Conservation (phyloP, 2,329 filamentous ascomycete genomes). For the Waltergamsia citrina region DNA sequence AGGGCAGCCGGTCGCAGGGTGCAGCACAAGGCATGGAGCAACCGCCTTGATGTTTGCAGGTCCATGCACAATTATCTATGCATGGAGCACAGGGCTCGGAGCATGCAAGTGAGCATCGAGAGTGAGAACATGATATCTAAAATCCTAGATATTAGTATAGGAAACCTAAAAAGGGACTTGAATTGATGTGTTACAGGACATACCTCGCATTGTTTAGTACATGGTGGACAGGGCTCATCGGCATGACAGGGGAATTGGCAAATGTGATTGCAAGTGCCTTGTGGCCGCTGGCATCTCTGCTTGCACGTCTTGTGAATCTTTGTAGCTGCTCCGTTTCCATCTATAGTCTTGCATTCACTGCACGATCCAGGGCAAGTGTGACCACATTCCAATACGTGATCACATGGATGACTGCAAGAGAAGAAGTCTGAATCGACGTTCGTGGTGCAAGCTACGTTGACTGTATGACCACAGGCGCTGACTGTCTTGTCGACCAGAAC, state of each 20-base stretch:
- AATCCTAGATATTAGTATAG: constrained; percentile 42
- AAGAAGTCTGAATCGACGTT: constrained; percentile 32
- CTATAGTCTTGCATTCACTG: constrained; percentile 30
- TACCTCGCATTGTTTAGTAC: constrained; percentile 43
- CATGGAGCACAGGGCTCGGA: too few species aligned
- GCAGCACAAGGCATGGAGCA: constrained; percentile 52
- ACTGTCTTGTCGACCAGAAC: constrained; percentile 34
- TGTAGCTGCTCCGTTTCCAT: constrained; percentile 14
- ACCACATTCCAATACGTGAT: constrained; percentile 39
- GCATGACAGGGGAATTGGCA: constrained; percentile 45
- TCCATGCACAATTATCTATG: too few species aligned
- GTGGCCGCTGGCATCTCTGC: constrained; percentile 37
- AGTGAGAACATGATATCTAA: constrained; percentile 47
- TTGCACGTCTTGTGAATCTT: constrained; percentile 37
- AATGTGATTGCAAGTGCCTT: constrained; percentile 44
- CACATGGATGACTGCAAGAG: constrained; percentile 39
- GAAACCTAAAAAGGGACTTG: constrained; percentile 44
- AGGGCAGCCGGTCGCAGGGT: constrained; percentile 59
- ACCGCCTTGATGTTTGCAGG: constrained; percentile 7
- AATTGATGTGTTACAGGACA: too few species aligned
- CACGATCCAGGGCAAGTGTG: constrained; percentile 46
- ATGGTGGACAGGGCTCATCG: constrained; percentile 51
- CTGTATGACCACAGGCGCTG: constrained; percentile 43
- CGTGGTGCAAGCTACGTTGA: constrained; percentile 36
- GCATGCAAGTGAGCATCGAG: not conserved